Evolutionary conservation across 2,329 filamentous ascomycete genomes (phyloP).

Genomic region (Thielaviopsis euricoi): DNA sequence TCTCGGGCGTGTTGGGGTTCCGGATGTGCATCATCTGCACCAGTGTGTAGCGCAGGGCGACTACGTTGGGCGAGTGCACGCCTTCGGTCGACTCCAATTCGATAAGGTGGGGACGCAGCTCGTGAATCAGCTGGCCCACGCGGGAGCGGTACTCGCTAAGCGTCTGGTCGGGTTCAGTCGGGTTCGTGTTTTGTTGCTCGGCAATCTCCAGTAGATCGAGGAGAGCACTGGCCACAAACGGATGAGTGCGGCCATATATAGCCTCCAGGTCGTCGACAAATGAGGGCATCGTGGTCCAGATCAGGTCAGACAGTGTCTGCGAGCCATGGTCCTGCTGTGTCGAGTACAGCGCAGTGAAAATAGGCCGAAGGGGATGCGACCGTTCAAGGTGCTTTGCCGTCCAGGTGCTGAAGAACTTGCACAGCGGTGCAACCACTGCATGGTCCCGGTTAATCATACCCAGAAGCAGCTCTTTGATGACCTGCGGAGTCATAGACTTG

Average conservation of each 20-base stretch:
- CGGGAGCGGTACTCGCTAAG: slow-evolving; percentile 25
- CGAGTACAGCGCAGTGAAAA: slow-evolving; percentile 27
- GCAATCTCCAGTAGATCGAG: slow-evolving; percentile 8
- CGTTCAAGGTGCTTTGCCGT: slow-evolving; percentile 27
- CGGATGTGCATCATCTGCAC: slow-evolving; percentile 23
- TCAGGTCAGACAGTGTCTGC: slow-evolving; percentile 25
- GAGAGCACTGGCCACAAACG: slow-evolving; percentile 24
- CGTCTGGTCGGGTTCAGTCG: slow-evolving; percentile 4
- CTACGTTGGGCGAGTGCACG: slow-evolving; percentile 19
- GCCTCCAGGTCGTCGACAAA: slow-evolving; percentile 28
- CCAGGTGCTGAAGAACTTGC: slow-evolving; percentile 28
- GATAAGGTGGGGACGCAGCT: slow-evolving; percentile 22
- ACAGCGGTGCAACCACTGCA: slow-evolving; percentile 29
- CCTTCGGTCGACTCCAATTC: slow-evolving; percentile 22
- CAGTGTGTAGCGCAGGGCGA: slow-evolving; percentile 25
- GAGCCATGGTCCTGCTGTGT: slow-evolving; percentile 29
- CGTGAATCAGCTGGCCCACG: slow-evolving; percentile 21
- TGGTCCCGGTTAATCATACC: slow-evolving; percentile 28
- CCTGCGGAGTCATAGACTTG: slow-evolving; percentile 26
- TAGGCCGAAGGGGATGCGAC: slow-evolving; percentile 26
- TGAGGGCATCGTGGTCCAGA: slow-evolving; percentile 25
- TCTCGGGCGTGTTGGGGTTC: slow-evolving; percentile 20
- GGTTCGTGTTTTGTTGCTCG: slow-evolving; percentile 1
- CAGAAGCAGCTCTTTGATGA: slow-evolving; percentile 26
- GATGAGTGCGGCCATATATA: slow-evolving; percentile 26